Percentiles rank a stretch among this genome's conserved stretches.
Conservation (phyloP, 2,329 filamentous ascomycete genomes). For the Colletotrichum sp. region DNA sequence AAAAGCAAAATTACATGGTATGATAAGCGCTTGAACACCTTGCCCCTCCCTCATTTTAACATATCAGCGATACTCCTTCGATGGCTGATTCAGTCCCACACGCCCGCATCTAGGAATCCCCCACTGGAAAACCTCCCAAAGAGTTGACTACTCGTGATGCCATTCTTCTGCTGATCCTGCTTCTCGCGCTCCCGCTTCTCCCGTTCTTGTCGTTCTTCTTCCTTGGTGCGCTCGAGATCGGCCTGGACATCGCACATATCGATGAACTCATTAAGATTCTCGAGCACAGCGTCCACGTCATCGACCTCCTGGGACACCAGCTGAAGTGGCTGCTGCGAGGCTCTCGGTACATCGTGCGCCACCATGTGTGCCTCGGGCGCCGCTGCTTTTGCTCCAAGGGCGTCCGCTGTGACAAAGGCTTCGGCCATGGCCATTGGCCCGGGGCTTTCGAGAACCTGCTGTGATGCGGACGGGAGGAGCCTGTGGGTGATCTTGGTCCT, state of each 20-base stretch:
- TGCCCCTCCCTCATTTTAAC: background rate
- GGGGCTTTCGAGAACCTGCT: constrained; percentile 44
- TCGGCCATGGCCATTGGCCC: constrained; percentile 51
- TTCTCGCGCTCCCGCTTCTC: background rate
- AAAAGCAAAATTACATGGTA: background rate
- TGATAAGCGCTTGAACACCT: background rate
- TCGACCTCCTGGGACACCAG: constrained; percentile 31
- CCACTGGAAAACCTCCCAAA: background rate
- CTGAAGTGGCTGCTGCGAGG: background rate
- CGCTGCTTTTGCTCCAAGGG: background rate
- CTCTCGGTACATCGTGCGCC: background rate
- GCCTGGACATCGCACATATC: constrained; percentile 40
- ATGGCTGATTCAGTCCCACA: background rate
- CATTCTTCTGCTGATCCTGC: background rate
- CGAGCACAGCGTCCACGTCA: constrained; percentile 50
- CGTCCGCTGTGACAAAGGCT: constrained; percentile 52
- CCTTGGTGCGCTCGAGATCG: constrained; percentile 23
- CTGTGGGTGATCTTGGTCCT: constrained; percentile 33
- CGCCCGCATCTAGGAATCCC: background rate
- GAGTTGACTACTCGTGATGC: background rate
- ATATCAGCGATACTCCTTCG: background rate
- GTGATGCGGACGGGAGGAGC: constrained; percentile 47
- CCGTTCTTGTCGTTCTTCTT: background rate
- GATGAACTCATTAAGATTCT: constrained; percentile 50
- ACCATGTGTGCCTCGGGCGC: constrained; percentile 14